phyloP scores from a whole-genome alignment of 2,329 filamentous ascomycete genomes.

The Rutstroemia sp. region DNA sequence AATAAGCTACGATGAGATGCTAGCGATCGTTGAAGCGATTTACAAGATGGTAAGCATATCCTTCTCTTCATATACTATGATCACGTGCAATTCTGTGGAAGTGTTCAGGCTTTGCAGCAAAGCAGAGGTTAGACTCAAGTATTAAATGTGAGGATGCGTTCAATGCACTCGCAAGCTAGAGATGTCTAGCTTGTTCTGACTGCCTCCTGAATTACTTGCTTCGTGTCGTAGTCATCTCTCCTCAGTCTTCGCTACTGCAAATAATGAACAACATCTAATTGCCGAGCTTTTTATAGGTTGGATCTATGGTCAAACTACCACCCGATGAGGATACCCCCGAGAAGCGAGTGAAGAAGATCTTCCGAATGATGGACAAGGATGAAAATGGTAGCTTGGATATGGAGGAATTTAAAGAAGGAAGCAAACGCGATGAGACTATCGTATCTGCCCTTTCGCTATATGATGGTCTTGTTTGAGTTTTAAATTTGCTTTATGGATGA shows the following conservation, averaged over 20 bases:
- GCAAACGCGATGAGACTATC: constrained; percentile 97
- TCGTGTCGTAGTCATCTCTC: too few species aligned
- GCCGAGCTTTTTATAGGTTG: constrained; percentile 55
- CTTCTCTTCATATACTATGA: background rate
- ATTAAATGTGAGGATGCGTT: background rate
- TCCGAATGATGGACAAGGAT: constrained; percentile 99
- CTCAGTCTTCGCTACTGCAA: too few species aligned
- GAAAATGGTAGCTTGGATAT: constrained; percentile 96
- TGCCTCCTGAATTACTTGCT: background rate
- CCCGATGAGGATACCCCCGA: constrained; percentile 98
- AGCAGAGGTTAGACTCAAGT: background rate
- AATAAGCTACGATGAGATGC: constrained; percentile 98
- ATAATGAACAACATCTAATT: background rate
- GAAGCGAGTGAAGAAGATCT: constrained; percentile 97
- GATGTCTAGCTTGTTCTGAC: background rate
- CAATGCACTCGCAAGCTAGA: background rate
- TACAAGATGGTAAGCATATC: constrained; percentile 83
- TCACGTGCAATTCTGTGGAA: background rate
- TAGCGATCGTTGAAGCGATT: constrained; percentile 96
- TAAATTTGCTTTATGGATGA: background rate
- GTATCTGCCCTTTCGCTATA: constrained; percentile 95
- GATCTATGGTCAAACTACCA: constrained; percentile 97
- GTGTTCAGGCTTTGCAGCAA: background rate
- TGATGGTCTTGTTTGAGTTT: constrained; percentile 80
- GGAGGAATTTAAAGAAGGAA: constrained; percentile 98